phyloP scores from a whole-genome alignment of 768 basidiomycete genomes.

The Xerocomellus dryophilus region DNA sequence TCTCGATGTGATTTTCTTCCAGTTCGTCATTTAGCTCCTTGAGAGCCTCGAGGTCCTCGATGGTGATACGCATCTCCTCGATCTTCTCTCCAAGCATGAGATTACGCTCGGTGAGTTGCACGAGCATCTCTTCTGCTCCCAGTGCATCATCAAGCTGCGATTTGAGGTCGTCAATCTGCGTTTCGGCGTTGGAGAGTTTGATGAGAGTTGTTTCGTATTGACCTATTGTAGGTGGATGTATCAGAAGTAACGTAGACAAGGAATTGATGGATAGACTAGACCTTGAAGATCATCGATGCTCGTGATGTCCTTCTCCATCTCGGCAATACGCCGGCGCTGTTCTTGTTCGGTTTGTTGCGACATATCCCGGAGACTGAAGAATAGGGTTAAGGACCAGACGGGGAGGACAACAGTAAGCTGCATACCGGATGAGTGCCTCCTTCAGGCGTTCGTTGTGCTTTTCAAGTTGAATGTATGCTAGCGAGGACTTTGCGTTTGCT shows the following conservation, averaged over 20 bases:
- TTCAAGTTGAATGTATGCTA: slow-evolving; percentile 83
- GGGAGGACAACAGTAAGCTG: background rate
- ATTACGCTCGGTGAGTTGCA: slow-evolving; percentile 92
- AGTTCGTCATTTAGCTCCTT: slow-evolving; percentile 97
- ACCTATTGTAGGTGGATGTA: slow-evolving; percentile 38
- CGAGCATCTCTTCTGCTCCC: slow-evolving; percentile 94
- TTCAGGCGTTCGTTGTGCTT: slow-evolving; percentile 95
- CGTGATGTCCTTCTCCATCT: slow-evolving; percentile 87
- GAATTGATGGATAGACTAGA: slow-evolving; percentile 26
- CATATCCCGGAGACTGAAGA: slow-evolving; percentile 75
- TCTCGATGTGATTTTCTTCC: slow-evolving; percentile 93
- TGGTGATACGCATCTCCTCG: slow-evolving; percentile 93
- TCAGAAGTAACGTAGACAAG: slow-evolving; percentile 1
- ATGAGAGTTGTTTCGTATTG: slow-evolving; percentile 77
- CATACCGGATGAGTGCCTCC: slow-evolving; percentile 84
- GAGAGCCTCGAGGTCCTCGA: slow-evolving; percentile 94
- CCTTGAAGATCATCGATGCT: slow-evolving; percentile 79
- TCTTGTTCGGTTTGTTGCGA: slow-evolving; percentile 86
- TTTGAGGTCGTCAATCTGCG: slow-evolving; percentile 91
- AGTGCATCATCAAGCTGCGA: slow-evolving; percentile 91
- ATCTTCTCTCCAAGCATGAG: slow-evolving; percentile 95
- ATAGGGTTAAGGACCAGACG: background rate
- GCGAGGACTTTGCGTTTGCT: slow-evolving; percentile 48
- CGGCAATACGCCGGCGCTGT: slow-evolving; percentile 71
- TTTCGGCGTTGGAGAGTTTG: slow-evolving; percentile 84